Evolutionary conservation across 2,329 filamentous ascomycete species (phyloP), one percentile per base, ranked within the genome.

Genomic region (Aphanocladium album): DNA sequence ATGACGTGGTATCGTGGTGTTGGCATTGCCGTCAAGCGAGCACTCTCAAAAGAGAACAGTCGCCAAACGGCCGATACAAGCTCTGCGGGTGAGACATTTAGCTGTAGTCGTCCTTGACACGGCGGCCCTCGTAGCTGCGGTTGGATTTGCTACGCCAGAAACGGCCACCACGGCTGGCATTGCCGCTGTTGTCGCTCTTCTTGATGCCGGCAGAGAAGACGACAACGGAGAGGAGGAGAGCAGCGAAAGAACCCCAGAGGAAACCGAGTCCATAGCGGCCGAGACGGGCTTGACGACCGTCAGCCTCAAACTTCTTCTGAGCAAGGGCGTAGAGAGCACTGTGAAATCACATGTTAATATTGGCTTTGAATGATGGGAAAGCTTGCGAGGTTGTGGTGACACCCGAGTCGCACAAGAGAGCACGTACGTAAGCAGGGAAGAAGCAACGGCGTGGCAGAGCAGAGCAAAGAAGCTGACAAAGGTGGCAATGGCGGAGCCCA

Each of bases 261-360:
- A 92, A 93, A 49, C 83, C 90, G 69, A 91, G 90, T 21, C 86
- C 88, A 68, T 88, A 89, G 35, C 69, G 70, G 57, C 90, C 90
- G 41, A 95, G 72, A 12, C 71, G 73, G 33, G 90, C 88, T 19
- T 72, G 69, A 59, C 84, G 82, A 62, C 80, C 82, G 60, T 75
- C 80, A 39, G 69, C 68, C 39, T 74, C 74, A 79, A 93, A 93
- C 41, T 76, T 79, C 67, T 91, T 77, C 70, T 89, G 88, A 60
- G 86, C 89, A 68, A 84, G 78, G 68, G 91, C 87, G 66, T 90
- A 90, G 65, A 77, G 80, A 45, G 81, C 82, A 25, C 79, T 82
- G 19, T 5, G n/a, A 9, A 25, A 14, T 35, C 47, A 39, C 49
- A 39, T 41, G 58, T 60, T 43, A 60, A 51, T 45, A 50, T 55